A percentile compares a stretch with the other conserved stretches of the same genome.
phyloP scores from a whole-genome alignment of 2,329 filamentous ascomycete species.

The Colletotrichum sp. region DNA sequence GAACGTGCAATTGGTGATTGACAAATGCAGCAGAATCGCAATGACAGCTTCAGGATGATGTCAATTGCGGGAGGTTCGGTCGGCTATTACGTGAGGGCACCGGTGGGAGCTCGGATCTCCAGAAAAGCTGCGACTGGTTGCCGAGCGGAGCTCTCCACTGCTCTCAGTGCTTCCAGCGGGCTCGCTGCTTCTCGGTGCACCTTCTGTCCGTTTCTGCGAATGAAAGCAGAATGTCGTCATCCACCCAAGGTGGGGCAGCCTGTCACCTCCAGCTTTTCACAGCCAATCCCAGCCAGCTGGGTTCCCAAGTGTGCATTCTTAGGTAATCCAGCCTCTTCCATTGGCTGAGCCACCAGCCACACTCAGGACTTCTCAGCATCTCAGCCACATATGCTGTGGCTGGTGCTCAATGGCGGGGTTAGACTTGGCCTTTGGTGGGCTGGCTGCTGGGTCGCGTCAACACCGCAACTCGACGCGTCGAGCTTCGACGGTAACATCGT shows the following conservation, averaged over 20 bases:
- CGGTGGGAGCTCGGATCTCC: slow-evolving; percentile 17
- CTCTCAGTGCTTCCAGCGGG: neutral
- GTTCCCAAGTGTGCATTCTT: neutral
- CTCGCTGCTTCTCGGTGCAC: neutral
- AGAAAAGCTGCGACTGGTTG: slow-evolving; percentile 12
- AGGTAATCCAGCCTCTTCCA: neutral
- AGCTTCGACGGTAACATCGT: neutral
- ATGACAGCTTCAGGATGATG: slow-evolving; percentile 8
- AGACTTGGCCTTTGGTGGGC: neutral
- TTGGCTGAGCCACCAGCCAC: neutral
- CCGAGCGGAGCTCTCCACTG: neutral
- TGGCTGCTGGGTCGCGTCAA: neutral
- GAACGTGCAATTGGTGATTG: slow-evolving; percentile 24
- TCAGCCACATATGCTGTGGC: neutral
- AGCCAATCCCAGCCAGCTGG: neutral
- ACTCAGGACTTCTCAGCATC: too few species aligned
- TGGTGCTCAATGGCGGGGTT: neutral
- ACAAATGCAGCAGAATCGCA: neutral
- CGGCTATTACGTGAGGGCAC: slow-evolving; percentile 19
- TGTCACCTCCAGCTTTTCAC: neutral
- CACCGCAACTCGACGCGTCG: neutral
- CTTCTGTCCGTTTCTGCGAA: slow-evolving; percentile 12
- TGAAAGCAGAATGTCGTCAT: slow-evolving; percentile 18
- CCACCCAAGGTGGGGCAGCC: slow-evolving; percentile 3
- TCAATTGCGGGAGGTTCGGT: slow-evolving; percentile 18